Conservation (phyloP, 106 monocot genomes). For the Narthecium ossifragum region DNA sequence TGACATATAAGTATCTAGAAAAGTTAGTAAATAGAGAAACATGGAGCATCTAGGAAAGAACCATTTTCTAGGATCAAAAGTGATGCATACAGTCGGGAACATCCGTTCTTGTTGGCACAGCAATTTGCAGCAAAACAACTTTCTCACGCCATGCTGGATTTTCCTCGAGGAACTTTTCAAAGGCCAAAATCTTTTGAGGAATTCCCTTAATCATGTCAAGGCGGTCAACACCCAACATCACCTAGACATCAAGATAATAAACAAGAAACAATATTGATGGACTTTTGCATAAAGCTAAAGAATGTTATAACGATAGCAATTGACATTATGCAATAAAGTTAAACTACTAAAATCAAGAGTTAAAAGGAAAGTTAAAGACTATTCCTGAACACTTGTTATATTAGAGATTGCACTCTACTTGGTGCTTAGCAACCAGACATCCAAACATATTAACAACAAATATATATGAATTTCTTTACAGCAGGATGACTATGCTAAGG, state of each 20-base stretch:
- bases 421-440: no score
- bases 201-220: slow-evolving; percentile 98
- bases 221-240: slow-evolving; percentile 90
- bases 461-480: no score
- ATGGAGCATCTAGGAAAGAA: not conserved
- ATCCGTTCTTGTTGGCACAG: slow-evolving; percentile 93
- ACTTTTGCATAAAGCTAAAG: no score
- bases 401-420: no score
- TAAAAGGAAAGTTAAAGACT: not conserved
- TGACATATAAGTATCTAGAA: no score
- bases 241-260: slow-evolving; percentile 26
- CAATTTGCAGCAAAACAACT: slow-evolving; percentile 90
- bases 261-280: not conserved
- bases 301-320: no score
- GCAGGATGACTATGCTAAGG: no score
- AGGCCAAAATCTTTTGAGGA: slow-evolving; percentile 92
- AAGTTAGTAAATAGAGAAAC: not conserved
- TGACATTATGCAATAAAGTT: not conserved
- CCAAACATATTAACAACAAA: no score
- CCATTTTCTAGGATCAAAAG: no score
- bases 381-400: no score
- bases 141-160: slow-evolving; percentile 73
- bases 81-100: slow-evolving; percentile 77
- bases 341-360: not conserved
- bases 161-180: slow-evolving; percentile 94